Evolutionary conservation across 495 filamentous ascomycete genomes (phyloP), one percentile per base, ranked within the genome.

Genomic region (Rhizodiscina lignyota): DNA sequence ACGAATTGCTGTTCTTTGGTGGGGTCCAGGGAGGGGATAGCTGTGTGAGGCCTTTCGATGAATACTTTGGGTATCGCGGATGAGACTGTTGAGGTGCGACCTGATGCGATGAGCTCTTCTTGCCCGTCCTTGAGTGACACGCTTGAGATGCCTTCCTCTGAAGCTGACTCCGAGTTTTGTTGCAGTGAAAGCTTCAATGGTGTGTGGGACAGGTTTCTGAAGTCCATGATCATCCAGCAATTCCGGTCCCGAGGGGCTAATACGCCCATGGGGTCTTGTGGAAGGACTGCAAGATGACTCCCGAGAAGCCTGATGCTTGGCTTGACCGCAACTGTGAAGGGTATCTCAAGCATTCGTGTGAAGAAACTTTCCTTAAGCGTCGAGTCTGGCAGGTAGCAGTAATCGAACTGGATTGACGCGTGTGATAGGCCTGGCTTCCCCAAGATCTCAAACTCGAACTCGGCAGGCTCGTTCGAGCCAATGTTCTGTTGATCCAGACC

Each of bases 281-380:
- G 80, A 1, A 91, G 52, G 23, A 91, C 64, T 44, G 80, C 72
- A 17, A 78, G 70, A 28, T 72, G 66, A n/a, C n/a, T n/a, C n/a
- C n/a, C n/a, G n/a, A n/a, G n/a, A 12, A 93, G 60, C 42, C 91
- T 79, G 15, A 94, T 63, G 47, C 81, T 85, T 10, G 85, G 81
- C 52, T 93, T 93, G 24, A 96, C 86, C 3, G 86, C 94, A 16
- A 93, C 67, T 0, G 80, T 83, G 34, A 96, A 56, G 5, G 83
- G 83, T 26, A 92, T 64, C 24, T 75, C 74, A 17, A 93, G 59
- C 44, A 87, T 79, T 32, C 86, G 70, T 12, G 87, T 94, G 48
- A 83, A 84, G 45, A 93, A 89, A 19, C 67, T 63, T 29, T 77
- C 73, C n/a, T 63, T 64, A 2, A 86, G 55, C 28, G 82, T 68